Base-by-base conservation (phyloP, 2,329 filamentous ascomycete species). In the Orbilia oligospora region DNA sequence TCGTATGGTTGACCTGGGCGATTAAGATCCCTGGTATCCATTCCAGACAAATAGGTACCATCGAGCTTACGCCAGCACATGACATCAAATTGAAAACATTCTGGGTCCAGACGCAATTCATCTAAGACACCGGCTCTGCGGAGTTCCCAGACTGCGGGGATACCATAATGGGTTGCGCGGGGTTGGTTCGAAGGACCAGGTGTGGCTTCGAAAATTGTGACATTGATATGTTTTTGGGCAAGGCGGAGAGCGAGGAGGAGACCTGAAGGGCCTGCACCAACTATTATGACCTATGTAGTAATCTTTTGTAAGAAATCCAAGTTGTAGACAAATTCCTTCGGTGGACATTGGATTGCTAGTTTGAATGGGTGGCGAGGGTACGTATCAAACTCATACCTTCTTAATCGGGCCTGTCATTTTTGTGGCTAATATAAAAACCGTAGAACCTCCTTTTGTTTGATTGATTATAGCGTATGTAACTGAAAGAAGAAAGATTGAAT, bases 81-180 rank as follows among this genome's bases (percentile, higher is more conserved):
- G 16, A 84, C 70, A 20, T 77, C 70, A 83, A 64, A 83, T 82
- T 22, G 86, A 84, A 18, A 84, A 81, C 68, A 87, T 84, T 27
- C 87, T 86, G 18, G 58, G 20, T 84, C 82, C 8, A 82, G 81
- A 22, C 84, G 84, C 14, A 88, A 84, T 81, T 87, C 86, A n/a
- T 87, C 86, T 18, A 91, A 84, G 10, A 91, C 86, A 0, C 89
- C 89, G 0, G 89, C 89, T n/a, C 88, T 86, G 48, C 85, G 82
- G 61, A 91, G 86, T 73, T 90, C 89, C 46, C 87, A 87, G 51
- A 89, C 87, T 0, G 89, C 89, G 0, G 89, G 86, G 0, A 88
- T 86, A 2, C 87, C 88, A 82, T 90, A 91, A 83, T 90, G 88
- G 1, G 89, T 88, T 14, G 90, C 90, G 30, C 90, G 88, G 0